A percentile compares a stretch with the other conserved stretches of the same genome.
phyloP scores from a whole-genome alignment of 2,329 filamentous ascomycete species.

The Bertia moriformis region DNA sequence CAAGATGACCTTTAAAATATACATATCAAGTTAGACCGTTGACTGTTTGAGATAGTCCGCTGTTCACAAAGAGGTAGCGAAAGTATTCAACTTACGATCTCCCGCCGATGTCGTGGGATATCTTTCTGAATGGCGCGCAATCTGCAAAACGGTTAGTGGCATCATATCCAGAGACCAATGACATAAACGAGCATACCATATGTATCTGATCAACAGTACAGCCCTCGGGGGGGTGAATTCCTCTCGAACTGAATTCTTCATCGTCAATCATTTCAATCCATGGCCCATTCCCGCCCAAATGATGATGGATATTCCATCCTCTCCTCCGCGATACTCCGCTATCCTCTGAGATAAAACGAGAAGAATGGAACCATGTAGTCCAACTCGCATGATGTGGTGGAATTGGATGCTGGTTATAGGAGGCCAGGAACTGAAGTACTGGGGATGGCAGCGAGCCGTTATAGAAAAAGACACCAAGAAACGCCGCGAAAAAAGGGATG shows the following conservation, averaged over 20 bases:
- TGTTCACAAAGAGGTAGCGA: too few relatives aligned
- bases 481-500: too few relatives aligned
- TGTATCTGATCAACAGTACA: slow-evolving; percentile 41
- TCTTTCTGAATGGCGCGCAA: slow-evolving; percentile 40
- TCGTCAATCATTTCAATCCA: background rate
- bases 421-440: too few relatives aligned
- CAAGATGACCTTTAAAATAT: slow-evolving; percentile 8
- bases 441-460: too few relatives aligned
- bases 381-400: slow-evolving; percentile 5
- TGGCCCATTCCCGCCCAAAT: background rate
- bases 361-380: slow-evolving; percentile 6
- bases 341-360: slow-evolving; percentile 28
- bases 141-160: slow-evolving; percentile 18
- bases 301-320: background rate
- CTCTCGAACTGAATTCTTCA: slow-evolving; percentile 20
- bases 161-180: slow-evolving; percentile 5
- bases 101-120: slow-evolving; percentile 36
- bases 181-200: slow-evolving; percentile 24
- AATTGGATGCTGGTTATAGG: too few relatives aligned
- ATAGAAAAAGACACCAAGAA: too few relatives aligned
- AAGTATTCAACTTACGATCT: slow-evolving; percentile 25
- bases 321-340: slow-evolving; percentile 36
- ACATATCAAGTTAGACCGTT: too few relatives aligned
- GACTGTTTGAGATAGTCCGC: too few relatives aligned
- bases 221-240: slow-evolving; percentile 25